These are phyloP conservation scores for Chrysosporium keratinophilum DNA, from an alignment of 2,329 filamentous ascomycete genomes.

Conservation along the genomic window DNA sequence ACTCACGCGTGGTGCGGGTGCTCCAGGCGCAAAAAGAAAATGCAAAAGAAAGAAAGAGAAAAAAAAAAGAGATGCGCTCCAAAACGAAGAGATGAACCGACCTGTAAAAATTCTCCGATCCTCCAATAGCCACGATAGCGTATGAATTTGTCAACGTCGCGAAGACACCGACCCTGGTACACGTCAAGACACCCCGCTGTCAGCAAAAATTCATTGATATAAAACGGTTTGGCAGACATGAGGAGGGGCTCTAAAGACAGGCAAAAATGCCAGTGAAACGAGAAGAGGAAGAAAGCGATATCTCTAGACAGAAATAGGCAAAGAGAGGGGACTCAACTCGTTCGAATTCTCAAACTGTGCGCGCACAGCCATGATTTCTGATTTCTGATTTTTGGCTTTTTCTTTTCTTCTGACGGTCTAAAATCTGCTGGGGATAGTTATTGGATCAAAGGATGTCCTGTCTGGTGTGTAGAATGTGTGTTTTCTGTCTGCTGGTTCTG, in stretches of 20 bases:
- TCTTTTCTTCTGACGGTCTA: neutral
- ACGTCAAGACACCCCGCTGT: constrained; percentile 8
- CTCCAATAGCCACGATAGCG: constrained; percentile 84
- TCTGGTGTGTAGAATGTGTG: neutral
- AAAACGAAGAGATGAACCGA: constrained; percentile 28
- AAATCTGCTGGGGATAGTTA: too few relatives aligned
- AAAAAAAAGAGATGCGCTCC: neutral
- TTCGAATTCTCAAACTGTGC: constrained; percentile 44
- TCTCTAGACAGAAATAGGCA: neutral
- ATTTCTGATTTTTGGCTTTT: neutral
- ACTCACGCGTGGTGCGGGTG: too few relatives aligned
- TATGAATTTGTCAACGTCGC: constrained; percentile 95
- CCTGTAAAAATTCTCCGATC: constrained; percentile 98
- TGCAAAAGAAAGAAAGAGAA: neutral
- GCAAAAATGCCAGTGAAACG: neutral
- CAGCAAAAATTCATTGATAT: neutral
- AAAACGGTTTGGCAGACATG: neutral
- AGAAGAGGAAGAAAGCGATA: neutral
- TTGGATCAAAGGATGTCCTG: too few relatives aligned
- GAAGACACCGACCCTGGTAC: constrained; percentile 97
- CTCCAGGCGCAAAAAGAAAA: neutral
- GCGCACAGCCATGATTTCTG: constrained; percentile 37
- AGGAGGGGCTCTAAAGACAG: neutral
- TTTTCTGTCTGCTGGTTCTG: neutral
- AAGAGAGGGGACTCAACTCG: constrained; percentile 29